phyloP scores from a whole-genome alignment of 495 filamentous ascomycete species.

The Peziza echinospora region DNA sequence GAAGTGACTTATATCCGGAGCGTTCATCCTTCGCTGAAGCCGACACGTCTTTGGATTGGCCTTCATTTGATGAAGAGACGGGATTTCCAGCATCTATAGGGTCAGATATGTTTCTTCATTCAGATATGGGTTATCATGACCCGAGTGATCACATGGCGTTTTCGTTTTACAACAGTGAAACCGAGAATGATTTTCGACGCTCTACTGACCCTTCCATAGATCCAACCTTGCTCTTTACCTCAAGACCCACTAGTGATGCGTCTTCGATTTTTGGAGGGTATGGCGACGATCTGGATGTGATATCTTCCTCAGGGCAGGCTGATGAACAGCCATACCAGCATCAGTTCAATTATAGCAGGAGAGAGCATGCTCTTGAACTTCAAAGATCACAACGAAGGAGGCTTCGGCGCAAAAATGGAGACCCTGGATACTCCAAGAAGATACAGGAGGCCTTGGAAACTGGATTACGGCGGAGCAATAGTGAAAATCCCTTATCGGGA shows the following conservation, averaged over 20 bases:
- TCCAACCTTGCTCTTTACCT: slow-evolving; percentile 16
- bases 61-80: neutral
- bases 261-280: slow-evolving; percentile 16
- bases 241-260: slow-evolving; percentile 12
- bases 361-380: slow-evolving; percentile 17
- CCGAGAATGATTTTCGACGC: slow-evolving; percentile 6
- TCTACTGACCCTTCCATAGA: slow-evolving; percentile 3
- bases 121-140: neutral
- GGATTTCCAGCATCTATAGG: neutral
- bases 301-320: neutral
- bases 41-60: neutral
- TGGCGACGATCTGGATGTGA: slow-evolving; percentile 1
- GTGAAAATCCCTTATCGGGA: slow-evolving; percentile 9
- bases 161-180: slow-evolving; percentile 14
- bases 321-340: slow-evolving; percentile 15
- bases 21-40: neutral
- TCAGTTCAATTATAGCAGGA: slow-evolving; percentile 17
- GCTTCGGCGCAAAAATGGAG: slow-evolving; percentile 7
- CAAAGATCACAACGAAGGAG: slow-evolving; percentile 10
- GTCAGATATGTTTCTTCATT: neutral
- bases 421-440: neutral
- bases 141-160: slow-evolving; percentile 1
- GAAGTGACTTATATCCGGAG: neutral
- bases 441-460: neutral
- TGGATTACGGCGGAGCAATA: slow-evolving; percentile 1